These are phyloP conservation scores for Berberis vulgaris DNA, from an alignment of 164 flowering plant genomes.

Conservation along the genomic window DNA sequence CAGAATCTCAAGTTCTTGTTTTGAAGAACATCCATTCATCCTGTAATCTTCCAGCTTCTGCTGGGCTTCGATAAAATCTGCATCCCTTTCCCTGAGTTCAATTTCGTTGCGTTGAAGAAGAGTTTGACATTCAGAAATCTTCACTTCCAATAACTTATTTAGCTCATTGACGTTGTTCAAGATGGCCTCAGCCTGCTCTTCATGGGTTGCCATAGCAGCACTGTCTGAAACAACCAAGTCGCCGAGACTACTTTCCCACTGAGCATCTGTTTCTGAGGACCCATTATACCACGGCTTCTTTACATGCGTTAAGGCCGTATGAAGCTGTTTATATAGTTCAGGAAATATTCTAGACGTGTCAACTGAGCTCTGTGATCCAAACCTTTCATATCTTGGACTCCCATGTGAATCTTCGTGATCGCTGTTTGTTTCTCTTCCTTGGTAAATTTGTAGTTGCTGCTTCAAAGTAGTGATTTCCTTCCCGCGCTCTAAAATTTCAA, in stretches of 20 bases:
- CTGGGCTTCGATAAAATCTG: constrained; percentile 12
- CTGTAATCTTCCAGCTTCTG: constrained; percentile 16
- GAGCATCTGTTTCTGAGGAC: constrained; percentile 8
- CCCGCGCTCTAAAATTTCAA: constrained; percentile 18
- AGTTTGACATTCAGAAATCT: constrained; percentile 21
- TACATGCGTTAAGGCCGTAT: constrained; percentile 22
- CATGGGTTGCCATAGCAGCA: constrained; percentile 11
- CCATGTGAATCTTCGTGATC: background rate
- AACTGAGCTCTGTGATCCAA: constrained; percentile 7
- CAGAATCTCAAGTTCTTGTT: constrained; percentile 23
- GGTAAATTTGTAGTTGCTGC: constrained; percentile 18
- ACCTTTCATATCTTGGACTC: constrained; percentile 2
- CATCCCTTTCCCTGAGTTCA: constrained; percentile 13
- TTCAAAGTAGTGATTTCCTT: constrained; percentile 21
- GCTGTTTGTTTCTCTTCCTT: constrained; percentile 15
- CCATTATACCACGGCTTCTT: constrained; percentile 21
- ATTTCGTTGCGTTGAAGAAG: constrained; percentile 13
- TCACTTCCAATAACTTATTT: constrained; percentile 29
- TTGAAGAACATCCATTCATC: constrained; percentile 13
- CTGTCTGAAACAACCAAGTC: constrained; percentile 9
- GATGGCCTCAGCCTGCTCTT: constrained; percentile 23
- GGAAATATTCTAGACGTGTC: constrained; percentile 17
- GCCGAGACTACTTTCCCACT: constrained; percentile 10
- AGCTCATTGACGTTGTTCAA: constrained; percentile 22
- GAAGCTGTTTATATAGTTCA: constrained; percentile 29